Percentiles rank a stretch among this genome's conserved stretches.
phyloP scores from a whole-genome alignment of 2,329 filamentous ascomycete species.

The Aspergillus sp. region DNA sequence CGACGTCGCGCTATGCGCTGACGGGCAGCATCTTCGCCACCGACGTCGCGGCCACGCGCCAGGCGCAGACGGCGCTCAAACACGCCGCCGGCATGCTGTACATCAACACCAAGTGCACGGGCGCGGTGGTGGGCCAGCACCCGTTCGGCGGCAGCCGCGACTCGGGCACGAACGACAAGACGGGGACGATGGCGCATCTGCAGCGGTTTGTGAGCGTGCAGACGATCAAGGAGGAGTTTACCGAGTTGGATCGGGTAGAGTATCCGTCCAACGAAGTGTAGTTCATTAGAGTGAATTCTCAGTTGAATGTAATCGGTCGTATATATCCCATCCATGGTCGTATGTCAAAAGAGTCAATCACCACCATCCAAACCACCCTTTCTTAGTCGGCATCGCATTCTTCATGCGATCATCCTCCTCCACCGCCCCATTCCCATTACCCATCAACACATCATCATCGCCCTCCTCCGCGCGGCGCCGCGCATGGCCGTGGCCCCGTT shows the following conservation, averaged over 20 bases:
- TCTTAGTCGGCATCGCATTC: constrained; percentile 5
- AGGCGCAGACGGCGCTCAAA: constrained; percentile 52
- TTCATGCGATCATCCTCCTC: constrained; percentile 1
- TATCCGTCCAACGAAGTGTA: constrained; percentile 23
- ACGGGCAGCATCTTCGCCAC: constrained; percentile 43
- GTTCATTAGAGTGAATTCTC: neutral
- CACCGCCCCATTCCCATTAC: neutral
- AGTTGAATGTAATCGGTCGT: neutral
- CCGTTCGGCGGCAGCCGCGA: constrained; percentile 54
- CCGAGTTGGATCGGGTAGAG: constrained; percentile 23
- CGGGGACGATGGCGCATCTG: constrained; percentile 52
- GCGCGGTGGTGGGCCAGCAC: constrained; percentile 56
- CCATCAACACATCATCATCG: neutral
- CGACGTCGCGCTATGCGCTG: constrained; percentile 38
- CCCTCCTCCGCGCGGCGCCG: no score
- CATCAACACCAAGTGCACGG: constrained; percentile 59
- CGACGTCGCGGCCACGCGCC: constrained; percentile 46
- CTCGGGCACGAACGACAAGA: constrained; percentile 59
- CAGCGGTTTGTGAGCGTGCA: constrained; percentile 53
- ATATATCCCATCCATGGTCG: neutral
- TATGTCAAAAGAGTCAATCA: neutral
- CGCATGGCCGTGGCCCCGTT: neutral
- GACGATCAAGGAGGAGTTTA: constrained; percentile 54
- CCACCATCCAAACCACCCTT: constrained; percentile 13
- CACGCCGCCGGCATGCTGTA: constrained; percentile 60